These are phyloP conservation scores for Dothideomycetes sp. DNA, from an alignment of 2,329 filamentous ascomycete genomes.

Conservation along the genomic window DNA sequence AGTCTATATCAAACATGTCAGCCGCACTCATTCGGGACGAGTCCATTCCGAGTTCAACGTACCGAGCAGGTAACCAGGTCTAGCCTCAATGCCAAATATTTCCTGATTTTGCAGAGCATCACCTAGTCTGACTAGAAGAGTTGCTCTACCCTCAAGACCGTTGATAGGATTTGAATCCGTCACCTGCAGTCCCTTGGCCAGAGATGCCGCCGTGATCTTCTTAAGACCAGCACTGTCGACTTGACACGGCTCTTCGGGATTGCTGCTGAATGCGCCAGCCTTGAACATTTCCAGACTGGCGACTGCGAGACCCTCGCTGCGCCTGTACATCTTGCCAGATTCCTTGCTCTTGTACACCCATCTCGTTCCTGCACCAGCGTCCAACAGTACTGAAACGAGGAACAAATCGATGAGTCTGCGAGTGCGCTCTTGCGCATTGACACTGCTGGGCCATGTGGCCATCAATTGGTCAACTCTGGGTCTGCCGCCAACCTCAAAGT, in stretches of 20 bases:
- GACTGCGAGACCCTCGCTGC: conserved; percentile 81
- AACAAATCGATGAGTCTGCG: conserved; percentile 70
- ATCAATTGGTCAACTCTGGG: conserved; percentile 65
- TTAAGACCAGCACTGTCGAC: conserved; percentile 78
- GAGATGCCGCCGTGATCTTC: conserved; percentile 60
- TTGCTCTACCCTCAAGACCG: conserved; percentile 75
- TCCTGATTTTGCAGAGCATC: conserved; percentile 70
- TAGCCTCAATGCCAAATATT: conserved; percentile 72
- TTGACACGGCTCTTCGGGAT: conserved; percentile 70
- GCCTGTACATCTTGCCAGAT: conserved; percentile 69
- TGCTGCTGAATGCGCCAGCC: conserved; percentile 75
- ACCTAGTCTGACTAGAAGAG: conserved; percentile 65
- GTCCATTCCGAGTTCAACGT: conserved; percentile 30
- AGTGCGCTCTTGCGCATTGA: conserved; percentile 65
- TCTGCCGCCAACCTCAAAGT: conserved; percentile 71
- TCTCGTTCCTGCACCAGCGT: conserved; percentile 78
- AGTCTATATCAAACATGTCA: conserved; percentile 50
- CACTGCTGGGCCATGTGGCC: conserved; percentile 55
- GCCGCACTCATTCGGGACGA: conserved; percentile 3
- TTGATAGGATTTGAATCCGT: conserved; percentile 70
- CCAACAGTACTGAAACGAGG: conserved; percentile 69
- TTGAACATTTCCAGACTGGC: conserved; percentile 88
- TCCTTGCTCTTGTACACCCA: conserved; percentile 93
- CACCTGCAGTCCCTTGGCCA: conserved; percentile 80
- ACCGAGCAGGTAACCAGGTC: conserved; percentile 94